Evolutionary conservation across 2,329 filamentous ascomycete species (phyloP).

Genomic region (Alternaria atra): DNA sequence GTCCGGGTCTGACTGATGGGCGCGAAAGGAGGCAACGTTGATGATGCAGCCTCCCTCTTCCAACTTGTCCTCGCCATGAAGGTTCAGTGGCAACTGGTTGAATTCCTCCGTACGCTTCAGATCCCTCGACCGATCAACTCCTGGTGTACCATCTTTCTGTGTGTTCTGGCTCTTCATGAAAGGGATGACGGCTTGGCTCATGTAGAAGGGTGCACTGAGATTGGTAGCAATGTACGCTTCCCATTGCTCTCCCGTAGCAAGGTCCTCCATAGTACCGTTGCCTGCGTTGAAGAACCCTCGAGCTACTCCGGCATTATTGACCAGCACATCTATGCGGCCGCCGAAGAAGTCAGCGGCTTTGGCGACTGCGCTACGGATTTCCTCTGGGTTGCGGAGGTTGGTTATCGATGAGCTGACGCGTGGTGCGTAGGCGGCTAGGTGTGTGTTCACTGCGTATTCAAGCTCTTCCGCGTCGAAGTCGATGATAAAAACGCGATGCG

Average conservation of each 20-base stretch:
- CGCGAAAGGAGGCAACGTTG: constrained; percentile 61
- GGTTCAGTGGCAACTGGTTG: constrained; percentile 25
- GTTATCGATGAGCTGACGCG: constrained; percentile 38
- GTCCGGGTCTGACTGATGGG: constrained; percentile 58
- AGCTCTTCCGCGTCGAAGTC: constrained; percentile 55
- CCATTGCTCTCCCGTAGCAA: constrained; percentile 34
- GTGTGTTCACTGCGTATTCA: constrained; percentile 28
- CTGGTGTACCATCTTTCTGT: constrained; percentile 19
- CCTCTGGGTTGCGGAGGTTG: constrained; percentile 49
- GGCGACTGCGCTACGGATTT: constrained; percentile 44
- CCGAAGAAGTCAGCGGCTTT: constrained; percentile 51
- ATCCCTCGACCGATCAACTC: constrained; percentile 27
- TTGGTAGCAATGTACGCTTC: constrained; percentile 35
- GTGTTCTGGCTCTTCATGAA: constrained; percentile 33
- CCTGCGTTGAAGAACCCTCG: constrained; percentile 35
- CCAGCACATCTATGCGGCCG: constrained; percentile 38
- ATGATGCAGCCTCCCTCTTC: constrained; percentile 47
- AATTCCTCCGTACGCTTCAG: constrained; percentile 34
- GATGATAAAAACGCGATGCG: constrained; percentile 56
- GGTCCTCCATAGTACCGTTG: constrained; percentile 36
- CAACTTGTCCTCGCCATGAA: constrained; percentile 33
- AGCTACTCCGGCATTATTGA: constrained; percentile 44
- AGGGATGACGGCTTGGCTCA: constrained; percentile 33
- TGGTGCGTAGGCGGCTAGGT: constrained; percentile 46
- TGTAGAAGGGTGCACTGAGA: constrained; percentile 33